phyloP scores from a whole-genome alignment of 2,329 filamentous ascomycete genomes.

The Arachnopeziza araneosa region DNA sequence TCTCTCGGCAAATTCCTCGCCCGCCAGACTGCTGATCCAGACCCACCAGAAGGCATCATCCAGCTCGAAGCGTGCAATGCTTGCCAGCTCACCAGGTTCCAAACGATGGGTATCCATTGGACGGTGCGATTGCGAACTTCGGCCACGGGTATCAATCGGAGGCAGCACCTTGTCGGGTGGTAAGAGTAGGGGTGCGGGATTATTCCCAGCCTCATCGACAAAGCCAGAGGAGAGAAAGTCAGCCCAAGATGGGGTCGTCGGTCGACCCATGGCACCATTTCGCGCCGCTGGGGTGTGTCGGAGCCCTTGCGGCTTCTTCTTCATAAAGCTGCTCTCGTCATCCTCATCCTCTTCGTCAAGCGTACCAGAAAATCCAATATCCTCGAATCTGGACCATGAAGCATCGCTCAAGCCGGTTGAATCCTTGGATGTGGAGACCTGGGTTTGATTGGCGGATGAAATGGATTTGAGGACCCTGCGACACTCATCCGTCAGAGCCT shows the following conservation, averaged over 20 bases:
- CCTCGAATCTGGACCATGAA: slow-evolving; percentile 95
- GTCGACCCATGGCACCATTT: slow-evolving; percentile 58
- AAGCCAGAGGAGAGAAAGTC: slow-evolving; percentile 96
- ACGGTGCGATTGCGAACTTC: slow-evolving; percentile 81
- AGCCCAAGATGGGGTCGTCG: slow-evolving; percentile 96
- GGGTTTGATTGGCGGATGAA: slow-evolving; percentile 81
- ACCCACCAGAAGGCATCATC: slow-evolving; percentile 99
- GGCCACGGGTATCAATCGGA: slow-evolving; percentile 71
- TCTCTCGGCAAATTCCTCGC: slow-evolving; percentile 76
- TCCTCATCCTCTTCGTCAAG: slow-evolving; percentile 67
- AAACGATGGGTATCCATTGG: slow-evolving; percentile 64
- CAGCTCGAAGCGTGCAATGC: slow-evolving; percentile 77
- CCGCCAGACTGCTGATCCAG: slow-evolving; percentile 94
- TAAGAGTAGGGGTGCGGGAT: slow-evolving; percentile 65
- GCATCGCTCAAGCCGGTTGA: slow-evolving; percentile 74
- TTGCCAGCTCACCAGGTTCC: slow-evolving; percentile 90
- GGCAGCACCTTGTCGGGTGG: slow-evolving; percentile 89
- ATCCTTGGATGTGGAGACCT: slow-evolving; percentile 62
- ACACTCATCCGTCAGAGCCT: slow-evolving; percentile 89
- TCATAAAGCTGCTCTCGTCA: slow-evolving; percentile 28
- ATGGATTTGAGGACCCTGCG: slow-evolving; percentile 84
- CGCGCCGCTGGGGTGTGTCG: slow-evolving; percentile 62
- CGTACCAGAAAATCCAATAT: slow-evolving; percentile 79
- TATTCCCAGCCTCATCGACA: slow-evolving; percentile 63
- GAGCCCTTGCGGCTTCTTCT: slow-evolving; percentile 45